Conservation (phyloP, 208 protist species). For the Porcisia deanei region DNA sequence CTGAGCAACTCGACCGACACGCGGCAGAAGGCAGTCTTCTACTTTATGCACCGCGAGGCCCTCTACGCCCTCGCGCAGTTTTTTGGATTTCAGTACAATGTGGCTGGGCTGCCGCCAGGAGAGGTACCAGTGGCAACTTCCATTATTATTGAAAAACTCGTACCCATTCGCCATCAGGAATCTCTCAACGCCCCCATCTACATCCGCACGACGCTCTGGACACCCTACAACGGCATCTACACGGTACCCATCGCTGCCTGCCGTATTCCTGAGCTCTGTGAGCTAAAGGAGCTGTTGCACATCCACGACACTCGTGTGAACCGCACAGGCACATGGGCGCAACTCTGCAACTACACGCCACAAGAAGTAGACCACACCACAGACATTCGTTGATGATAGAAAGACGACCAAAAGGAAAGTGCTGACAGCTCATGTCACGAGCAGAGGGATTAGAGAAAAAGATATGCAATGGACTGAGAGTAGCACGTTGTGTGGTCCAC, state of each 20-base stretch:
- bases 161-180: conserved; percentile 36
- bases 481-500: not conserved
- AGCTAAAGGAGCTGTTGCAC: conserved; percentile 54
- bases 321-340: conserved; percentile 75
- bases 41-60: conserved; percentile 84
- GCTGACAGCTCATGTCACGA: not conserved
- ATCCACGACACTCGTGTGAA: conserved; percentile 61
- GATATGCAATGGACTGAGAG: not conserved
- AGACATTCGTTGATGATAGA: conserved; percentile 57
- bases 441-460: not conserved
- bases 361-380: conserved; percentile 79
- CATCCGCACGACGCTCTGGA: conserved; percentile 64
- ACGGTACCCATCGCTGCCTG: conserved; percentile 57
- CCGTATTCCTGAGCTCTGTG: conserved; percentile 73
- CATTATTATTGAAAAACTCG: conserved; percentile 78
- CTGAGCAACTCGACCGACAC: conserved; percentile 74
- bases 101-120: conserved; percentile 59
- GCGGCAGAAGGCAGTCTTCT: conserved; percentile 70
- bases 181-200: conserved; percentile 50
- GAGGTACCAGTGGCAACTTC: conserved; percentile 75
- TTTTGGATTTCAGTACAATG: conserved; percentile 74
- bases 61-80: conserved; percentile 85
- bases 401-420: not conserved
- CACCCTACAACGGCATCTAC: conserved; percentile 63
- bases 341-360: conserved; percentile 68